These are phyloP conservation scores for Musa troglodytarum DNA, from an alignment of 176 grass and related monocot genomes.

Conservation along the genomic window DNA sequence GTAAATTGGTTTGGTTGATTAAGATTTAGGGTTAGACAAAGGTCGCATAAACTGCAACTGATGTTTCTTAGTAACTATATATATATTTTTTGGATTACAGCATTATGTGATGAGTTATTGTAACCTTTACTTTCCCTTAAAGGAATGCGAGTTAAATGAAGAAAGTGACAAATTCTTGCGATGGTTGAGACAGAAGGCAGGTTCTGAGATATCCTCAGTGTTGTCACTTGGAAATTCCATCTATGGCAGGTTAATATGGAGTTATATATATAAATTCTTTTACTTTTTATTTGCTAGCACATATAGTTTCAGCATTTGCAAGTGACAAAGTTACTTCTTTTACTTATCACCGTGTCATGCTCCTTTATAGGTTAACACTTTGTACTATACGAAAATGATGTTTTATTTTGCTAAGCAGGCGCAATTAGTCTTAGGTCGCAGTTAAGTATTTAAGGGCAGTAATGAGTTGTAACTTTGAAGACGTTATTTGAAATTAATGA, in stretches of 20 bases:
- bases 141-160: neutral
- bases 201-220: conserved; percentile 30
- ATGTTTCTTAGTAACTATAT: too few relatives aligned
- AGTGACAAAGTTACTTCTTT: neutral
- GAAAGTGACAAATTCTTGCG: conserved; percentile 26
- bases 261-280: neutral
- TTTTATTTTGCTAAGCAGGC: neutral
- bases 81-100: neutral
- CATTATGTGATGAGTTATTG: neutral
- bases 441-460: neutral
- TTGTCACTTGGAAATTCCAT: conserved; percentile 33
- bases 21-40: neutral
- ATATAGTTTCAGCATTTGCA: neutral
- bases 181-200: conserved; percentile 38
- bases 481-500: neutral
- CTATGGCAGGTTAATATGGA: conserved; percentile 31
- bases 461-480: neutral
- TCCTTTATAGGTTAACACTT: neutral
- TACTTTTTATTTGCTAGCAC: neutral
- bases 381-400: neutral
- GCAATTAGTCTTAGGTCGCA: neutral
- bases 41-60: neutral
- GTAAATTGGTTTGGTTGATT: neutral
- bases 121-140: neutral
- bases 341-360: neutral